Percentiles rank a stretch among this genome's conserved stretches.
Evolutionary conservation across 345 rosid species (phyloP).

Genomic region (Anacardium occidentale): DNA sequence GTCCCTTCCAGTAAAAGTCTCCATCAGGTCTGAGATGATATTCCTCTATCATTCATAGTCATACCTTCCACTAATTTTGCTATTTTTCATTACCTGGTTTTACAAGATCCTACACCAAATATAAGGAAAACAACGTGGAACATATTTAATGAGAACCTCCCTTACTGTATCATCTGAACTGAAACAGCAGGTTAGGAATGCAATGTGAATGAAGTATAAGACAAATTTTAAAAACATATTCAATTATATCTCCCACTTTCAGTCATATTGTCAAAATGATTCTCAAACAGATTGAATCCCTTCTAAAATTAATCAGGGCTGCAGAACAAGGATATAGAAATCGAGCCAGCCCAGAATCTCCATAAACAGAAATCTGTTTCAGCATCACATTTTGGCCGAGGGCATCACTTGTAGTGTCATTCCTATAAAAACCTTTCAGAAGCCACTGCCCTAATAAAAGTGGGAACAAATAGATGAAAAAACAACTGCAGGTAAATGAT

Average conservation of each 20-base stretch:
- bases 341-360: background rate
- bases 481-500: conserved; percentile 5
- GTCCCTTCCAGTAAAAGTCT: background rate
- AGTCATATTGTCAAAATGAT: background rate
- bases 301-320: conserved; percentile 2
- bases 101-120: background rate
- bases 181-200: background rate
- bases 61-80: background rate
- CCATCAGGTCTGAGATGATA: background rate
- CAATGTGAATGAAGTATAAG: too few species aligned
- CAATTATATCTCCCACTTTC: conserved; percentile 3
- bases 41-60: too few species aligned
- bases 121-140: background rate
- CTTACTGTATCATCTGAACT: conserved; percentile 9
- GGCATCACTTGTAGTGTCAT: background rate
- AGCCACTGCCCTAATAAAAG: conserved; percentile 13
- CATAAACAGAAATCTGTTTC: conserved; percentile 4
- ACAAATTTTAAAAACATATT: background rate
- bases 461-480: conserved; percentile 7
- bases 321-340: background rate
- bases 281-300: conserved; percentile 10
- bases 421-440: conserved; percentile 12
- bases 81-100: background rate
- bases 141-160: conserved; percentile 4
- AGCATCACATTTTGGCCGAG: background rate